These are phyloP conservation scores for Auricularia sp. DNA, from an alignment of 768 basidiomycete species.

Conservation along the genomic window DNA sequence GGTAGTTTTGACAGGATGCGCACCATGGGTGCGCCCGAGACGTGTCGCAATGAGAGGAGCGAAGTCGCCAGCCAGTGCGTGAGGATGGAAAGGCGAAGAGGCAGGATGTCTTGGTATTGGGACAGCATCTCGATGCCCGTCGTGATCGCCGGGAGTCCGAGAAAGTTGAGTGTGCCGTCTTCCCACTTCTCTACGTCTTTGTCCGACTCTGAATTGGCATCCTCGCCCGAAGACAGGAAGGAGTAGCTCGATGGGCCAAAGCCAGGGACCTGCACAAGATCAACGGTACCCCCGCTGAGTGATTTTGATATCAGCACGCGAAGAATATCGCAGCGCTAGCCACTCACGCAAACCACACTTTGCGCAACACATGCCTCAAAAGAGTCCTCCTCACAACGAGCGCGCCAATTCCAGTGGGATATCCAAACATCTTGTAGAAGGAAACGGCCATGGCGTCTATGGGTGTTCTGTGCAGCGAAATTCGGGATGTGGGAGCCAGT, in stretches of 20 bases:
- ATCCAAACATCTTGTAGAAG: slow-evolving; percentile 89
- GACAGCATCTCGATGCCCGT: slow-evolving; percentile 69
- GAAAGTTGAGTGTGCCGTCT: slow-evolving; percentile 83
- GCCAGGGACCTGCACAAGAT: slow-evolving; percentile 77
- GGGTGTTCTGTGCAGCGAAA: slow-evolving; percentile 54
- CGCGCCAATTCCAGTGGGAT: slow-evolving; percentile 76
- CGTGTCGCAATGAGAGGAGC: slow-evolving; percentile 47
- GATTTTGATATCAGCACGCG: neutral
- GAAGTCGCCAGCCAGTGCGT: slow-evolving; percentile 49
- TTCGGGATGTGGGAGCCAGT: slow-evolving; percentile 57
- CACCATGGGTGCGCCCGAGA: slow-evolving; percentile 47
- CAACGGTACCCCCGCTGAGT: slow-evolving; percentile 55
- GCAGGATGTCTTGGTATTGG: slow-evolving; percentile 70
- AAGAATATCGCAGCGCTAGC: neutral
- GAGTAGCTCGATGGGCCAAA: slow-evolving; percentile 5
- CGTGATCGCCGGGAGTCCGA: slow-evolving; percentile 63
- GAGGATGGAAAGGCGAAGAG: slow-evolving; percentile 61
- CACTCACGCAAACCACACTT: slow-evolving; percentile 63
- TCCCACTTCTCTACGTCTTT: slow-evolving; percentile 20
- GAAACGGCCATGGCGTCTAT: slow-evolving; percentile 78
- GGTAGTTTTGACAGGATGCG: slow-evolving; percentile 60
- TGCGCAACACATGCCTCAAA: slow-evolving; percentile 37
- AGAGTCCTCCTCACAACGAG: slow-evolving; percentile 66
- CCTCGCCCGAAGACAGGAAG: neutral
- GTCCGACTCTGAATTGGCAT: slow-evolving; percentile 2